These are phyloP conservation scores for Zalerion maritima DNA, from an alignment of 495 filamentous ascomycete species.

Conservation along the genomic window DNA sequence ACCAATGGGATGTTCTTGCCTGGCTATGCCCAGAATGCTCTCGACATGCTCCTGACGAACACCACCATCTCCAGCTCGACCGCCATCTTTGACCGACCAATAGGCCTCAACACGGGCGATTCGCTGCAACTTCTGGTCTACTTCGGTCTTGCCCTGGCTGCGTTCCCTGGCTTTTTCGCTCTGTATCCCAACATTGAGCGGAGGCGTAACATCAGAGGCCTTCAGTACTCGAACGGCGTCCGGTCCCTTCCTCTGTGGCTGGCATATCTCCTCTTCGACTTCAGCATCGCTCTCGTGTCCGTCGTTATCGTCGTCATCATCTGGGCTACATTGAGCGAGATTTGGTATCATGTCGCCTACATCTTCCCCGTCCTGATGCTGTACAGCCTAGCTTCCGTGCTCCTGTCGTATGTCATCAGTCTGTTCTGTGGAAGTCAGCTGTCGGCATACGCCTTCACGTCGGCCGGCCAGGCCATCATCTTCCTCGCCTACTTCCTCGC, in stretches of 20 bases:
- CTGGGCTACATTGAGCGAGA: conserved; percentile 40
- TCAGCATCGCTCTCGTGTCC: conserved; percentile 45
- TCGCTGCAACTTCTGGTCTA: conserved; percentile 70
- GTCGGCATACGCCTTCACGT: conserved; percentile 59
- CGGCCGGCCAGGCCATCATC: conserved; percentile 54
- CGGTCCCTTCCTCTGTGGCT: conserved; percentile 58
- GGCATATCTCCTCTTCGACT: conserved; percentile 69
- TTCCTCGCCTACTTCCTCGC: conserved; percentile 69
- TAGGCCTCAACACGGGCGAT: conserved; percentile 44
- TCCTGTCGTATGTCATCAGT: conserved; percentile 60
- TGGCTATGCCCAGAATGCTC: conserved; percentile 56
- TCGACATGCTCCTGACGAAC: conserved; percentile 49
- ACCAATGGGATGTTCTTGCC: too few relatives aligned
- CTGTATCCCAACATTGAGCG: conserved; percentile 75
- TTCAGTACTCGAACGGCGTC: conserved; percentile 81
- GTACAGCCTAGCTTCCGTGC: conserved; percentile 56
- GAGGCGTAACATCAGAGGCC: conserved; percentile 56
- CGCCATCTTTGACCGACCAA: conserved; percentile 55
- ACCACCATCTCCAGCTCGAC: conserved; percentile 52
- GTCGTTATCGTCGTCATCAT: conserved; percentile 47
- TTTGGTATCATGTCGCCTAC: conserved; percentile 66
- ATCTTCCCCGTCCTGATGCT: conserved; percentile 61
- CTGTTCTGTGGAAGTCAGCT: conserved; percentile 54
- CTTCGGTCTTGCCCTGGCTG: conserved; percentile 57
- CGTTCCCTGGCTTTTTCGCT: conserved; percentile 71